phyloP scores from a whole-genome alignment of 768 basidiomycete genomes.

The Lentinula aciculospora region DNA sequence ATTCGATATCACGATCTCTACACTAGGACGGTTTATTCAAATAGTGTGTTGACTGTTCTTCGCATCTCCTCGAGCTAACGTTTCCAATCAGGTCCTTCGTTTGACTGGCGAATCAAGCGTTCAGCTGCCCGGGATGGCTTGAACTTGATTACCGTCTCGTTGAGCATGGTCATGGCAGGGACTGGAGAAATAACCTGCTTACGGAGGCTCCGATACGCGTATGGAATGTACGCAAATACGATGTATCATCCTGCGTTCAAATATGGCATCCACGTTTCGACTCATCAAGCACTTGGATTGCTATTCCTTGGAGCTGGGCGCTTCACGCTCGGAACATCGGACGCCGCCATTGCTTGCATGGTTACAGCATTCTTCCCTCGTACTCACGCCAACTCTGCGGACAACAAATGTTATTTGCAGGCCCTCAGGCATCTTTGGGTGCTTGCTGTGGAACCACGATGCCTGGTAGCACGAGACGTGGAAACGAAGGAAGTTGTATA shows the following conservation, averaged over 20 bases:
- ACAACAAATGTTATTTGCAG: conserved; percentile 89
- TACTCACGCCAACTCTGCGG: conserved; percentile 70
- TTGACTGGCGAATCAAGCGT: conserved; percentile 85
- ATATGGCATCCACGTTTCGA: conserved; percentile 88
- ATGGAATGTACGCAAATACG: conserved; percentile 73
- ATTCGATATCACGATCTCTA: conserved; percentile 80
- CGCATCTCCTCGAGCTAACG: conserved; percentile 1
- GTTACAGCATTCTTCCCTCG: conserved; percentile 90
- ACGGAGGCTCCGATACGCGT: conserved; percentile 80
- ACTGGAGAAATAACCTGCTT: conserved; percentile 92
- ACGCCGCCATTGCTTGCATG: conserved; percentile 88
- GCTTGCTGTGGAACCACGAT: conserved; percentile 90
- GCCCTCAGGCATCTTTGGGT: conserved; percentile 96
- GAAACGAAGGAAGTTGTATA: conserved; percentile 89
- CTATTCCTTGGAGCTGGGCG: conserved; percentile 92
- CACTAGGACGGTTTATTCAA: conserved; percentile 61
- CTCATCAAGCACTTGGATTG: conserved; percentile 85
- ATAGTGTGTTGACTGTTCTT: conserved; percentile 39
- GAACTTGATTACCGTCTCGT: conserved; percentile 78
- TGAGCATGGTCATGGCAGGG: conserved; percentile 96
- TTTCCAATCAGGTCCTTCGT: conserved; percentile 52
- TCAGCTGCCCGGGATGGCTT: conserved; percentile 84
- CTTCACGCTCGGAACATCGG: conserved; percentile 86
- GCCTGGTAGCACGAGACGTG: conserved; percentile 87
- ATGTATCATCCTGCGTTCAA: conserved; percentile 61